A percentile compares a stretch with the other conserved stretches of the same genome.
These are phyloP conservation scores for Aaosphaeria pasadenensis DNA, from an alignment of 2,329 filamentous ascomycete species.

Conservation along the genomic window DNA sequence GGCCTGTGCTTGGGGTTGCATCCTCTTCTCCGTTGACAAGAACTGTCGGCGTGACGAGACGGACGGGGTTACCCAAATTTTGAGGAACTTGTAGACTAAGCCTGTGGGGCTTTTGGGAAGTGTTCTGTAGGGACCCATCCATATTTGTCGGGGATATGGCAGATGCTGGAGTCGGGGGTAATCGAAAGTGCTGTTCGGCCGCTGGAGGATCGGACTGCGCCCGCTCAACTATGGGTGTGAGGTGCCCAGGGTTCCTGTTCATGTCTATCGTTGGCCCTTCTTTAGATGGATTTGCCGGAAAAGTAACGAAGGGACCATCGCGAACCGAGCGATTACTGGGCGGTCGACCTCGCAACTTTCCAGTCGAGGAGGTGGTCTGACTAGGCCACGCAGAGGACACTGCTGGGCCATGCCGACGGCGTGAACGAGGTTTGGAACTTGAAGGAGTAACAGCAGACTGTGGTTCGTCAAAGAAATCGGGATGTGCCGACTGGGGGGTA, in stretches of 20 bases:
- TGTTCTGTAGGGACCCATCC: constrained; percentile 16
- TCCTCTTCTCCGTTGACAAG: constrained; percentile 51
- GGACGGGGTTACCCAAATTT: constrained; percentile 58
- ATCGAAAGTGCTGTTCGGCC: constrained; percentile 33
- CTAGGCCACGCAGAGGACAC: constrained; percentile 89
- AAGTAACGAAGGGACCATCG: constrained; percentile 67
- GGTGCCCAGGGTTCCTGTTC: constrained; percentile 38
- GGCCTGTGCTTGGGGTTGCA: constrained; percentile 16
- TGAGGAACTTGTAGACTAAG: constrained; percentile 63
- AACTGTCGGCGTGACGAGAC: constrained; percentile 59
- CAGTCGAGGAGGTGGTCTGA: constrained; percentile 58
- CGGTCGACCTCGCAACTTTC: constrained; percentile 76
- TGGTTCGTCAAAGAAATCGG: constrained; percentile 58
- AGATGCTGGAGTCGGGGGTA: constrained; percentile 39
- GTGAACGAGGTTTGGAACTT: constrained; percentile 46
- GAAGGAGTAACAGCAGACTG: constrained; percentile 71
- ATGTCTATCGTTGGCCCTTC: constrained; percentile 47
- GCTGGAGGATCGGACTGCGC: constrained; percentile 39
- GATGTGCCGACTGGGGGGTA: constrained; percentile 58
- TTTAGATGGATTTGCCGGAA: constrained; percentile 59
- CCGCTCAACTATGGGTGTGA: constrained; percentile 45
- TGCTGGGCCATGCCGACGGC: constrained; percentile 74
- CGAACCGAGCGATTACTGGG: constrained; percentile 67
- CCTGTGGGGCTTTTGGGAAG: constrained; percentile 45
- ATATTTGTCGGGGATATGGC: constrained; percentile 31